phyloP scores from a whole-genome alignment of 345 rosid genomes.

The Linum trigynum region DNA sequence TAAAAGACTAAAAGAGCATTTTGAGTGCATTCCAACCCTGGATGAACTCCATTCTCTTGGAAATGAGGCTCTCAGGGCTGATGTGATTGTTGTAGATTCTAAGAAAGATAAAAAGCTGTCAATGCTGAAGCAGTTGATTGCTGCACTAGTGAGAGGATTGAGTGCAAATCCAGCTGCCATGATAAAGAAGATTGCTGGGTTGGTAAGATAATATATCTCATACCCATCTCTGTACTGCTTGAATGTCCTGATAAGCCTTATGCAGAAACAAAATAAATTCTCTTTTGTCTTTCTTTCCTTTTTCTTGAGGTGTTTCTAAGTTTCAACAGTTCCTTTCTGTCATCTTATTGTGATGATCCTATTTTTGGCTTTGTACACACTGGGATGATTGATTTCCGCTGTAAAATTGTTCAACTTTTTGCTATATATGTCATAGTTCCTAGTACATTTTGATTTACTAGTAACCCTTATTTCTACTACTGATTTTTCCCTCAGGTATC shows the following conservation, averaged over 20 bases:
- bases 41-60: conserved; percentile 84
- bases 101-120: conserved; percentile 81
- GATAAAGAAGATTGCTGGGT: conserved; percentile 87
- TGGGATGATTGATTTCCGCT: background rate
- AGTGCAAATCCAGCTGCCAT: conserved; percentile 79
- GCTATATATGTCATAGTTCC: background rate
- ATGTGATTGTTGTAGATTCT: conserved; percentile 75
- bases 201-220: conserved; percentile 41
- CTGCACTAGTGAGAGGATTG: conserved; percentile 69
- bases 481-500: conserved; percentile 47
- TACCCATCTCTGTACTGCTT: background rate
- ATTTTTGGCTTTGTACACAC: background rate
- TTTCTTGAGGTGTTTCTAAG: background rate
- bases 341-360: background rate
- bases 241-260: background rate
- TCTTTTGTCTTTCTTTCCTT: background rate
- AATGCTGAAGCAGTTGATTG: conserved; percentile 73
- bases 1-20: conserved; percentile 66
- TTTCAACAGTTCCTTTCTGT: background rate
- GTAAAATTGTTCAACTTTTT: background rate
- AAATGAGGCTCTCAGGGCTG: conserved; percentile 64
- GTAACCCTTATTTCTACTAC: background rate
- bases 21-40: conserved; percentile 62
- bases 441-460: too few species aligned
- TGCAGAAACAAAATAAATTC: background rate